Evolutionary conservation across 106 monocot species (phyloP).

Genomic region (Gastrodia elata): DNA sequence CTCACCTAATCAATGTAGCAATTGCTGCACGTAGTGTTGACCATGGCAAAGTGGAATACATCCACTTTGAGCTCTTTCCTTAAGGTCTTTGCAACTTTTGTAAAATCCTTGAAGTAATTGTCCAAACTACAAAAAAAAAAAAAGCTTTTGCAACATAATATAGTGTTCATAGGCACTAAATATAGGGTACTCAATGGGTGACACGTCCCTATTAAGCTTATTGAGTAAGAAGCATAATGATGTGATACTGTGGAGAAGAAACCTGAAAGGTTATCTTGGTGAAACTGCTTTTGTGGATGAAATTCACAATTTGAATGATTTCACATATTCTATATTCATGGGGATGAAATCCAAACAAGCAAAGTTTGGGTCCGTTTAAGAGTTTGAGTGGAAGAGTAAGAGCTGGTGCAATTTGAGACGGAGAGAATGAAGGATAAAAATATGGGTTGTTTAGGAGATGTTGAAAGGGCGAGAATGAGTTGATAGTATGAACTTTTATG

Average conservation of each 20-base stretch:
- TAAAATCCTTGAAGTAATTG: conserved; percentile 67
- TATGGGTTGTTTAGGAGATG: too few species aligned
- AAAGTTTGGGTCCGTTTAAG: too few species aligned
- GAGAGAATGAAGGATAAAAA: too few species aligned
- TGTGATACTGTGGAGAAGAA: neutral
- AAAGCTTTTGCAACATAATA: neutral
- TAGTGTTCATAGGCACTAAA: neutral
- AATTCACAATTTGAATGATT: conserved; percentile 45
- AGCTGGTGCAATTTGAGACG: too few species aligned
- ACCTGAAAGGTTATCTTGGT: conserved; percentile 68
- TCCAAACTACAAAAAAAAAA: conserved; percentile 60
- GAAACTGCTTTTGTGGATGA: conserved; percentile 45
- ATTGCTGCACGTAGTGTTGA: conserved; percentile 82
- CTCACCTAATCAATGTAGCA: conserved; percentile 92
- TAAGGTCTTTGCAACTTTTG: conserved; percentile 49
- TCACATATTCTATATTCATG: conserved; percentile 74
- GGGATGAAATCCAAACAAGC: neutral
- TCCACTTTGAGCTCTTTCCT: conserved; percentile 44
- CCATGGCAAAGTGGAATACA: conserved; percentile 79
- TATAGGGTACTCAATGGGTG: neutral
- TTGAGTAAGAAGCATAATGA: neutral
- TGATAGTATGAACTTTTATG: too few species aligned
- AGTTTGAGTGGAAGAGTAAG: too few species aligned
- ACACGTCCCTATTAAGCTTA: too few species aligned
- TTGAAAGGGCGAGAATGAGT: too few species aligned